Base-by-base conservation (phyloP, 352 stramenopile genomes). In the Halophytophthora batemanensis region DNA sequence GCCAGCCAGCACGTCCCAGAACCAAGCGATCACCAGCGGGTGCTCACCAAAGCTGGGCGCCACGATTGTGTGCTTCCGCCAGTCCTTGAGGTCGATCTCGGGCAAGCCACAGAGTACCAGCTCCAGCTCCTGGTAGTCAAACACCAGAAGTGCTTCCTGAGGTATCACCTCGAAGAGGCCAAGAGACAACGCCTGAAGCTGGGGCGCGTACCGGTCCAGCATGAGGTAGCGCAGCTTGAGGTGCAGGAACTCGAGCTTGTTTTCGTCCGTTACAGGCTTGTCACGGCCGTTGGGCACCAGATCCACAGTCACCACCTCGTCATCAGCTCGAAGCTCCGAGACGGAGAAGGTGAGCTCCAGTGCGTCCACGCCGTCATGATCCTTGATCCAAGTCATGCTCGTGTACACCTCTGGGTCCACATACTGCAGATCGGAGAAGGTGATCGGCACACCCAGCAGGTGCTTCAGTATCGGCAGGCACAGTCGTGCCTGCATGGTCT, bases 91-190 rank as follows among this genome's bases (percentile, higher is more conserved):
- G 56, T 98, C 86, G 40, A 98, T 93, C 54, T 89, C 72, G 2
- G 77, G 74, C n/a, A 96, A 50, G 0, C 82, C 82, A 33, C 78
- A 87, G n/a, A 93, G 61, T 35, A 93, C 74, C 35, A 93, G 72
- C 64, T 93, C 82, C 25, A 99, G 73, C 69, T 99, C 96, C 66
- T 99, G 96, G 66, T 98, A 98, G 73, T 99, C 96, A 69, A 99
- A 99, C 1, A 98, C 85, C 38, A 97, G 94, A 22, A 99, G 70
- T 8, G 98, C 82, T 47, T 97, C 85, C 51, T 98, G 93, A 2
- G 96, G 96, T 33, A 99, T 87, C 7, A 99, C 88, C 61, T 99
- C 96, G 63, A 98, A 98, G 53, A 99, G 93, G 4, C 97, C 82
- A n/a, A 82, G 61, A 11, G 78, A 82, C 3, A 93, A 42, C 14